Conservation (phyloP, 345 rosid genomes). For the Gossypium sturtianum region DNA sequence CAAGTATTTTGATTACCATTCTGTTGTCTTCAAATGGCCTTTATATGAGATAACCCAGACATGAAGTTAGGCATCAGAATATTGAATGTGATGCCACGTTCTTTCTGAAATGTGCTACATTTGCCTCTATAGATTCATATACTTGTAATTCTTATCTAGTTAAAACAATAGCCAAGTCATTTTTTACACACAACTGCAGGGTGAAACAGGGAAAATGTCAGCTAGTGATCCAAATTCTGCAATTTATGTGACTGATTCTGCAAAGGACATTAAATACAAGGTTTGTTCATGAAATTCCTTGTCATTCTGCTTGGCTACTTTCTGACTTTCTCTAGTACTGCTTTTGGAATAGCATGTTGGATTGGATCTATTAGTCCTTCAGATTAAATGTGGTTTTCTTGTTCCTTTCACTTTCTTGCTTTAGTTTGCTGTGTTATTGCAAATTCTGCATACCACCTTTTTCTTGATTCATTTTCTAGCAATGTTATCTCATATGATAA, state of each 20-base stretch:
- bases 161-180: neutral
- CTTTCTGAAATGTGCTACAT: neutral
- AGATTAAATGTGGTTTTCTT: neutral
- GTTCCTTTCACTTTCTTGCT: neutral
- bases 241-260: conserved; percentile 83
- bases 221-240: conserved; percentile 98
- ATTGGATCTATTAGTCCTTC: neutral
- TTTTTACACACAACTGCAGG: conserved; percentile 38
- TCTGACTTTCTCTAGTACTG: neutral
- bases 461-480: neutral
- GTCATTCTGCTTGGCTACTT: neutral
- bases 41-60: neutral
- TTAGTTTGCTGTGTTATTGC: neutral
- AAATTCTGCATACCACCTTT: neutral
- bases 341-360: neutral
- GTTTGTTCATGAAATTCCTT: conserved; percentile 27
- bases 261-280: conserved; percentile 74
- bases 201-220: conserved; percentile 94
- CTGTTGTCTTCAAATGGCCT: neutral
- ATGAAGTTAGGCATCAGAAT: neutral
- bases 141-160: neutral
- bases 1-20: neutral
- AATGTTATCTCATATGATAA: neutral
- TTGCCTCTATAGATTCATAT: neutral
- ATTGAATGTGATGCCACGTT: neutral